Percentiles rank a stretch among this genome's conserved stretches.
Evolutionary conservation across 768 basidiomycete genomes (phyloP).

Genomic region (Daedaleopsis sinensis): DNA sequence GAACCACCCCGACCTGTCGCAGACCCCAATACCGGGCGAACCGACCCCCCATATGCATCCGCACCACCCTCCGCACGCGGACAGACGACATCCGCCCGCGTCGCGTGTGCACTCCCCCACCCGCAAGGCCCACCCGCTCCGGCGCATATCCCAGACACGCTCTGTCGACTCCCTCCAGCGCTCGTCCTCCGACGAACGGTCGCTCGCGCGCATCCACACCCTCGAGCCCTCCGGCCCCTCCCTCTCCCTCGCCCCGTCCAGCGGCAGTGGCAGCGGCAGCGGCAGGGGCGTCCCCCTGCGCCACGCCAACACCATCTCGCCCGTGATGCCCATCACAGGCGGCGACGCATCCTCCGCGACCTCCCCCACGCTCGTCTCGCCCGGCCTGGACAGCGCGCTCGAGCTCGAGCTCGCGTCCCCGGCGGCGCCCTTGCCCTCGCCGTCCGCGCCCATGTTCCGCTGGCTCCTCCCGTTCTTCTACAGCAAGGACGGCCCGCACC

Average conservation of each 20-base stretch:
- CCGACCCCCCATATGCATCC: constrained; percentile 1
- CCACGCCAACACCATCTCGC: constrained; percentile 18
- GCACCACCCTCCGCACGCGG: constrained; percentile 3
- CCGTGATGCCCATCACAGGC: constrained; percentile 4
- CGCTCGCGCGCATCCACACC: not conserved
- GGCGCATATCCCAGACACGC: constrained; percentile 5
- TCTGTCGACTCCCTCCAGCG: constrained; percentile 16
- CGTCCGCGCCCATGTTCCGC: constrained; percentile 10
- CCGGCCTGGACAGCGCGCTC: not conserved
- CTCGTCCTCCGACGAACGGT: constrained; percentile 7
- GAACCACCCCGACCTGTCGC: constrained; percentile 17
- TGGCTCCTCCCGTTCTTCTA: constrained; percentile 39
- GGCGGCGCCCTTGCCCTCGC: constrained; percentile 5
- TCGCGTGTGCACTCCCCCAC: constrained; percentile 6
- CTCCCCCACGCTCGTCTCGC: not conserved
- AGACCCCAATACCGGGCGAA: constrained; percentile 3
- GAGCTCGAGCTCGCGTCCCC: not conserved
- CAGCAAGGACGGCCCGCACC: constrained; percentile 39
- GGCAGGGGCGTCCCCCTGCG: constrained; percentile 14
- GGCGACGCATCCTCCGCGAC: not conserved
- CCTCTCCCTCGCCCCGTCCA: not conserved
- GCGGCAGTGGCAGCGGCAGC: not conserved
- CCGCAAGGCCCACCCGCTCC: not conserved
- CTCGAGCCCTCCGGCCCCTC: not conserved
- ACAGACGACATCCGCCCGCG: not conserved